Evolutionary conservation across 2,329 filamentous ascomycete genomes (phyloP), one percentile per base, ranked within the genome.

Genomic region (Sphaerulina populicola): DNA sequence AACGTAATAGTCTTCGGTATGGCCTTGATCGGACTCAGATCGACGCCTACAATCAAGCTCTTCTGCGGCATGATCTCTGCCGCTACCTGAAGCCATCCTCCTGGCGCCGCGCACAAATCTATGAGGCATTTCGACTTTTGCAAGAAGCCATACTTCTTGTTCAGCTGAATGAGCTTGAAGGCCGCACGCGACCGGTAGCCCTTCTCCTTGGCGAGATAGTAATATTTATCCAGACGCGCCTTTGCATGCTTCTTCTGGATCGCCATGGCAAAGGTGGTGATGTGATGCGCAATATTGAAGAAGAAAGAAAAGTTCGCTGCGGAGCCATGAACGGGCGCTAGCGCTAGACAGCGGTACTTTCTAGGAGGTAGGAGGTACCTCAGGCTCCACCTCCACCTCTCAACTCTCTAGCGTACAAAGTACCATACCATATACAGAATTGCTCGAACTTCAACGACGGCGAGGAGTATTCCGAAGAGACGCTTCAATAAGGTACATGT

Each of bases 191-290:
- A 91, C 65, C 93, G 80, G 68, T 96, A 98, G 57, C 93, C 93
- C 72, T 96, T 97, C 70, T 98, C 93, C 72, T 98, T 98, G 56
- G 93, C 93, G 64, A 97, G 83, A 69, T 90, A 91, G 74, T 97
- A 98, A 88, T 90, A 97, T 73, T 97, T 96, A 73, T 98, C 93
- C 65, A 96, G 78, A 80, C 91, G 90, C 71, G 91, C 91, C 76
- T 97, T 97, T 74, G 89, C 91, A 74, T 95, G 86, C 79, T 97
- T 97, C 79, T 97, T 96, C 68, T 97, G 88, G 65, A 97, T 91
- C 66, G 88, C 90, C 93, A 97, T 97, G 15, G 38, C 31, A 35
- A 38, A 14, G 46, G 39, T 38, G 38, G 31, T 23, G 31, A 7
- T 6, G 23, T 27, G 23, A 27, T 27, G 23, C 23, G 23, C 23